These are phyloP conservation scores for Candida khao-thaluensis DNA, from an alignment of 805 yeast genomes.

Conservation along the genomic window DNA sequence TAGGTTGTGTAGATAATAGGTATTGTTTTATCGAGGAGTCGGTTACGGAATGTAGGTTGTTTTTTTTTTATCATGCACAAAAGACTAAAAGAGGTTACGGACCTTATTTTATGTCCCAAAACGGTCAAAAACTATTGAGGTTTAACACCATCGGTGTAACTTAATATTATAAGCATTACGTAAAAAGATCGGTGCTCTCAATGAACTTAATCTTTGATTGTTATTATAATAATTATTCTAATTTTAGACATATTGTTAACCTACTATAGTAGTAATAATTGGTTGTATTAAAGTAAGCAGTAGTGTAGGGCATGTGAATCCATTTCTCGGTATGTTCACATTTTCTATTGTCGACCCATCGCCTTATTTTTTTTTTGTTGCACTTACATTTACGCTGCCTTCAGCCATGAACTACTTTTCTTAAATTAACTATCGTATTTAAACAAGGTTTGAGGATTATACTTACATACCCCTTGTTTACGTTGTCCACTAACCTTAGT, in stretches of 20 bases:
- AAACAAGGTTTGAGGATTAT: neutral
- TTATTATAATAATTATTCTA: too few species aligned
- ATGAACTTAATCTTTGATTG: too few species aligned
- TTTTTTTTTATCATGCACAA: neutral
- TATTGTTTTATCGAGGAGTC: slow-evolving; percentile 2
- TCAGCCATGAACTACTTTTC: neutral
- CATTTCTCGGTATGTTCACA: slow-evolving; percentile 5
- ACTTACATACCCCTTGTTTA: neutral
- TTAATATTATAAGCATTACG: too few species aligned
- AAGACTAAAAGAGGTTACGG: slow-evolving; percentile 3
- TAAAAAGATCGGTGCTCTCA: too few species aligned
- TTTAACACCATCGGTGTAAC: too few species aligned
- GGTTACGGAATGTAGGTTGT: slow-evolving; percentile 5
- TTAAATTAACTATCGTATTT: neutral
- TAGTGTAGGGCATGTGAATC: slow-evolving; percentile 8
- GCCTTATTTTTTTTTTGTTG: slow-evolving; percentile 4
- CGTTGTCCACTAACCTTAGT: too few species aligned
- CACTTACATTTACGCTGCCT: neutral
- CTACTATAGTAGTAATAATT: too few species aligned
- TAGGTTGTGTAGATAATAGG: slow-evolving; percentile 5
- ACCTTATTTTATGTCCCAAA: neutral
- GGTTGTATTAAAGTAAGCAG: too few species aligned
- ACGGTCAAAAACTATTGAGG: too few species aligned
- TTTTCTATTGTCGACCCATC: slow-evolving; percentile 3
- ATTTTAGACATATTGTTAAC: too few species aligned